Base-by-base conservation (phyloP, 768 basidiomycete genomes). In the Tricholoma hemisulphureum region DNA sequence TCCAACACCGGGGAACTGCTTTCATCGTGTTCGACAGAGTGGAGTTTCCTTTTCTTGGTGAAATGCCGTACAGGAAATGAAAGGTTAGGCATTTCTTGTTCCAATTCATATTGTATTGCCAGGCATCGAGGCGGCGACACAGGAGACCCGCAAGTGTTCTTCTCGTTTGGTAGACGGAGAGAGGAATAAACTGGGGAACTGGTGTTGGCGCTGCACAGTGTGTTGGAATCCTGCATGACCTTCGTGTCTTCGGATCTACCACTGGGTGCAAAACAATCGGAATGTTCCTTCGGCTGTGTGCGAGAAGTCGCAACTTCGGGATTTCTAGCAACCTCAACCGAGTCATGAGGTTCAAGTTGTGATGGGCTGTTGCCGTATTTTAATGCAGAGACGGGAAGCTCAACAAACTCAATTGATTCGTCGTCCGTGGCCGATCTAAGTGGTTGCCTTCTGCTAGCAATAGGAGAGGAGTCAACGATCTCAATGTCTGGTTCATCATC, bases 401-500 rank as follows among this genome's bases (percentile, higher is more conserved):
- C 59, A 10, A 63, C 58, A 21, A 68, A 55, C 56, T 70, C 67
- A 20, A 67, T 43, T 39, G 67, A 67, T n/a, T 71, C 63, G 24
- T 70, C 67, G 16, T 29, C 32, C 8, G 16, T 18, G 28, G 14
- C 29, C 29, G 26, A 31, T 29, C 29, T 13, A n/a, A 14, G 16
- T 29, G 37, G 7, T 18, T 18, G 53, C 11, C 31, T 56, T 49
- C 60, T 61, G 55, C 55, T 58, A 7, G 58, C 13, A 24, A 68
- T 39, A 8, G 83, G 83, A 3, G 85, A 78, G 20, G 85, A 85
- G 51, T 75, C 72, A n/a, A 82, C 50, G 35, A 86, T 80, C 57
- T 78, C 75, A 61, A 86, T 73, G 43, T 77, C 74, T 9, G 75
- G 76, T 45, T 87, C 86, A 52, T 88, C 86, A 56, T 85, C 86